phyloP scores from a whole-genome alignment of 73 alveolate species.

The Tetrahymena elliotti region DNA sequence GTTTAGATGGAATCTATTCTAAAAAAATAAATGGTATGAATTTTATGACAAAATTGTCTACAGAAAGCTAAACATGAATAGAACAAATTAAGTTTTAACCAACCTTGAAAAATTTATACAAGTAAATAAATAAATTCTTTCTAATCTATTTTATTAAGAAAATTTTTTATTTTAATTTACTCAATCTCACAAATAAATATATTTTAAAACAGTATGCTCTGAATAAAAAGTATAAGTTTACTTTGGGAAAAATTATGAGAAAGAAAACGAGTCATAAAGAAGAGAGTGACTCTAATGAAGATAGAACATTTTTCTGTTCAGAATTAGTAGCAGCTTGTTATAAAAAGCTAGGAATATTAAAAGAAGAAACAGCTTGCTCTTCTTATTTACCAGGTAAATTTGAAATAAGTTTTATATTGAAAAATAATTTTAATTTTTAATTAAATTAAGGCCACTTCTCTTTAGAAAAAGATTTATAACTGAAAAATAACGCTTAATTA shows the following conservation, averaged over 20 bases:
- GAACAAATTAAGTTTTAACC: constrained; percentile 34
- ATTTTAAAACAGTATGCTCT: constrained; percentile 2
- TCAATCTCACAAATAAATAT: too few species aligned
- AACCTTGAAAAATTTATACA: constrained; percentile 42
- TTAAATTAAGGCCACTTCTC: background rate
- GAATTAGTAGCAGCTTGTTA: constrained; percentile 81
- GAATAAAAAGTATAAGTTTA: constrained; percentile 50
- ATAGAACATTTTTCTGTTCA: constrained; percentile 68
- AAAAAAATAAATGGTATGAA: constrained; percentile 39
- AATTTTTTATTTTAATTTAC: too few species aligned
- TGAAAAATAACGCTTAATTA: background rate
- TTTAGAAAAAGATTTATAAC: background rate
- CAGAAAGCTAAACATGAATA: constrained; percentile 43
- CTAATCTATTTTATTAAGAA: too few species aligned
- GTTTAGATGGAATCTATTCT: constrained; percentile 51
- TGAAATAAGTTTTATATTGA: too few species aligned
- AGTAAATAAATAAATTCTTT: constrained; percentile 3
- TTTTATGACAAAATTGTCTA: constrained; percentile 46
- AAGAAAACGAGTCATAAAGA: constrained; percentile 24
- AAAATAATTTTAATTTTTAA: too few species aligned
- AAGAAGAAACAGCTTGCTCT: constrained; percentile 26
- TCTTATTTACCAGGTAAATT: constrained; percentile 55
- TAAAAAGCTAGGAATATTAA: constrained; percentile 55
- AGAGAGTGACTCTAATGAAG: constrained; percentile 15
- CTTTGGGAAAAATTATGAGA: constrained; percentile 38